These are phyloP conservation scores for Phaeotremella skinneri DNA, from an alignment of 768 basidiomycete species.

Conservation along the genomic window DNA sequence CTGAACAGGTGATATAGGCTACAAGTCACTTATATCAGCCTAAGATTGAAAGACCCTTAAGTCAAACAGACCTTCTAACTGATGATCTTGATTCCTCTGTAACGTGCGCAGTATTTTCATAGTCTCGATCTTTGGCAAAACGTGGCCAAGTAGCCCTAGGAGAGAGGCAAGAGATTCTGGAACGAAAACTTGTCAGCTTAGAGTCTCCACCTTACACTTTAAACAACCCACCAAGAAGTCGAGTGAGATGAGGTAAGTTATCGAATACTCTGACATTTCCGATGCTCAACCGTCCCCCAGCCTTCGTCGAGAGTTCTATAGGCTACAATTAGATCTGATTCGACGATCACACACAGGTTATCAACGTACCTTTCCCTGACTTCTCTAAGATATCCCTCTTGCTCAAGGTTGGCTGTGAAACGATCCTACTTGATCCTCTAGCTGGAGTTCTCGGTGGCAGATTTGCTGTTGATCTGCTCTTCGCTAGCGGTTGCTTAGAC, in stretches of 20 bases:
- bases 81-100: constrained; percentile 57
- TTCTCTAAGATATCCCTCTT: not conserved
- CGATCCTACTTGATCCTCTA: constrained; percentile 3
- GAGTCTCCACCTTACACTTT: too few species aligned
- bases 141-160: constrained; percentile 67
- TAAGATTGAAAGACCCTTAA: not conserved
- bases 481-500: constrained; percentile 17
- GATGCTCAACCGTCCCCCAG: constrained; percentile 14
- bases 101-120: constrained; percentile 66
- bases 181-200: not conserved
- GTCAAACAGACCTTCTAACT: constrained; percentile 58
- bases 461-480: constrained; percentile 20
- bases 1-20: constrained; percentile 66
- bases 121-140: constrained; percentile 65
- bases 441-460: constrained; percentile 13
- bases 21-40: constrained; percentile 7
- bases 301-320: too few species aligned
- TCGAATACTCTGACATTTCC: constrained; percentile 14
- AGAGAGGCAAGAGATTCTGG: constrained; percentile 55
- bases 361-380: too few species aligned
- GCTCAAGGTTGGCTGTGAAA: constrained; percentile 13
- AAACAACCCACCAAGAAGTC: constrained; percentile 27
- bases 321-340: too few species aligned
- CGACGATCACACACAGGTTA: too few species aligned
- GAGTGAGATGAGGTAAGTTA: constrained; percentile 26